phyloP scores from a whole-genome alignment of 768 basidiomycete species.

The Ephemerocybe angulata region DNA sequence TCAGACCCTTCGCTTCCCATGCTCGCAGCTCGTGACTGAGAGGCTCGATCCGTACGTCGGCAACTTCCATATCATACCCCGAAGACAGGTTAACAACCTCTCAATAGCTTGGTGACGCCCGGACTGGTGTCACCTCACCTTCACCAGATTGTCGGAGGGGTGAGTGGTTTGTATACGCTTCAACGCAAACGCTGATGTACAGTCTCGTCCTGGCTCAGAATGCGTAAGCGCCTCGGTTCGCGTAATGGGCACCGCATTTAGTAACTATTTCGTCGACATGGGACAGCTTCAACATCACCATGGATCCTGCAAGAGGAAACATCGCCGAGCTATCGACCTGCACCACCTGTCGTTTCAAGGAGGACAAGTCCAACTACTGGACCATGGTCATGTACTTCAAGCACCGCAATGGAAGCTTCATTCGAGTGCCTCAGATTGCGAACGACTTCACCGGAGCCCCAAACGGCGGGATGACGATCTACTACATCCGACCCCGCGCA shows the following conservation, averaged over 20 bases:
- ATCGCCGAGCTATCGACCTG: conserved; percentile 10
- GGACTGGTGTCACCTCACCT: conserved; percentile 9
- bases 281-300: conserved; percentile 9
- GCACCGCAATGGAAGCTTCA: conserved; percentile 10
- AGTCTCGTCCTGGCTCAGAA: background rate
- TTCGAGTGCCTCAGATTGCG: conserved; percentile 8
- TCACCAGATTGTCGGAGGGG: conserved; percentile 12
- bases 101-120: conserved; percentile 3
- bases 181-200: background rate
- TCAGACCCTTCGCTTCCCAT: background rate
- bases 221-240: background rate
- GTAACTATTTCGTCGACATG: background rate
- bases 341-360: conserved; percentile 13
- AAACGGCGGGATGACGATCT: conserved; percentile 4
- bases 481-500: conserved; percentile 2
- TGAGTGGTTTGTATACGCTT: background rate
- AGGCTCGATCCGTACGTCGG: conserved; percentile 2
- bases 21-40: conserved; percentile 1
- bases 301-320: conserved; percentile 8
- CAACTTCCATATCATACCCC: background rate
- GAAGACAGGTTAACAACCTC: background rate
- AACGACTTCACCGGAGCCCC: background rate
- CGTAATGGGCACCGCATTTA: background rate
- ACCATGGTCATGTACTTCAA: conserved; percentile 13
- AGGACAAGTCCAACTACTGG: conserved; percentile 16